Evolutionary conservation across 1,139 yeast species (phyloP).

Genomic region (Geotrichum klebahnii): DNA sequence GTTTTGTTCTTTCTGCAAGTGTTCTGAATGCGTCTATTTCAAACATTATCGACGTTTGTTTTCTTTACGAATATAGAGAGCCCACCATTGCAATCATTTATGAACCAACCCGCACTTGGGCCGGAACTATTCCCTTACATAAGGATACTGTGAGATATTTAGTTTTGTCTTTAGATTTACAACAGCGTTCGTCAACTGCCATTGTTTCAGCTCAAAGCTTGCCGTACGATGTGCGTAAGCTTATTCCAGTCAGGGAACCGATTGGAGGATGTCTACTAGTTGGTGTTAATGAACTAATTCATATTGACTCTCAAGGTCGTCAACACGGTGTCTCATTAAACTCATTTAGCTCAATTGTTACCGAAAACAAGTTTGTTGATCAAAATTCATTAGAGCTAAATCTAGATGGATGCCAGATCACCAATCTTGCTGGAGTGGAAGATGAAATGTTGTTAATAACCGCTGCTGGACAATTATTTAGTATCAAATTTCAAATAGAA

Average conservation of each 20-base stretch:
- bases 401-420: conserved; percentile 55
- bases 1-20: conserved; percentile 54
- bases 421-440: conserved; percentile 43
- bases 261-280: conserved; percentile 66
- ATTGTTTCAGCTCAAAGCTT: conserved; percentile 60
- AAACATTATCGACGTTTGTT: conserved; percentile 62
- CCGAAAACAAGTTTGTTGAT: conserved; percentile 52
- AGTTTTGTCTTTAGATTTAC: conserved; percentile 62
- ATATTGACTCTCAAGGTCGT: conserved; percentile 79
- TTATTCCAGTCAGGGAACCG: conserved; percentile 63
- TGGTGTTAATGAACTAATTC: conserved; percentile 75
- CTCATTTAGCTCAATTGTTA: conserved; percentile 46
- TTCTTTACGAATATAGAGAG: conserved; percentile 65
- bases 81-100: conserved; percentile 76
- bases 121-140: conserved; percentile 57
- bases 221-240: conserved; percentile 68
- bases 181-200: conserved; percentile 60
- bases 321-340: conserved; percentile 65
- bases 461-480: conserved; percentile 50
- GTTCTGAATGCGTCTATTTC: conserved; percentile 57
- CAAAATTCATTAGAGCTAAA: conserved; percentile 51
- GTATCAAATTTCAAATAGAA: conserved; percentile 50
- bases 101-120: conserved; percentile 66
- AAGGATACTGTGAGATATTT: conserved; percentile 61
- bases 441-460: conserved; percentile 53